Percentiles rank a stretch among this genome's conserved stretches.
These are phyloP conservation scores for Fragilaria radians DNA, from an alignment of 108 stramenopile genomes.

Conservation along the genomic window DNA sequence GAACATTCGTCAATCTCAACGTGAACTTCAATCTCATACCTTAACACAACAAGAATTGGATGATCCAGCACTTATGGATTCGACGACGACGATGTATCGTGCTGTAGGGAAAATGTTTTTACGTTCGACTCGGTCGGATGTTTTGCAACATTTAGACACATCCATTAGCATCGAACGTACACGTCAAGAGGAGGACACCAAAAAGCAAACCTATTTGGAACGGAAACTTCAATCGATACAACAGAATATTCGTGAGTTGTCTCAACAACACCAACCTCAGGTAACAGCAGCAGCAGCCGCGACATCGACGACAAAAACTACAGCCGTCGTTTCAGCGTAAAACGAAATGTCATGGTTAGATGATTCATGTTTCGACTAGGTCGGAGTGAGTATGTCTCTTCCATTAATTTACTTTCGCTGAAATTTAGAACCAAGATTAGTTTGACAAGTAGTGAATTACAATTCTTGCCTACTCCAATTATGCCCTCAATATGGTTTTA, in stretches of 20 bases:
- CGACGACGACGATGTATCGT: constrained; percentile 50
- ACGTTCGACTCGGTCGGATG: constrained; percentile 36
- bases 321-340: no score
- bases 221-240: constrained; percentile 71
- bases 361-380: no score
- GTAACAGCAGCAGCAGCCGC: no score
- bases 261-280: no score
- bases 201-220: constrained; percentile 80
- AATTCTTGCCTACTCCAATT: no score
- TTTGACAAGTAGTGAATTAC: no score
- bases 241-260: constrained; percentile 74
- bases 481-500: no score
- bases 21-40: constrained; percentile 56
- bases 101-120: constrained; percentile 83
- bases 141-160: constrained; percentile 49
- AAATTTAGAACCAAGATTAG: no score
- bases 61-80: constrained; percentile 28
- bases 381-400: no score
- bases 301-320: no score
- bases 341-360: no score
- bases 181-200: constrained; percentile 44
- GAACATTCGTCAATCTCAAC: constrained; percentile 39
- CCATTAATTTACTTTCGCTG: no score
- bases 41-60: constrained; percentile 63
- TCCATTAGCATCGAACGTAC: constrained; percentile 39